phyloP scores from a whole-genome alignment of 495 filamentous ascomycete genomes.

The Cryomyces minteri region DNA sequence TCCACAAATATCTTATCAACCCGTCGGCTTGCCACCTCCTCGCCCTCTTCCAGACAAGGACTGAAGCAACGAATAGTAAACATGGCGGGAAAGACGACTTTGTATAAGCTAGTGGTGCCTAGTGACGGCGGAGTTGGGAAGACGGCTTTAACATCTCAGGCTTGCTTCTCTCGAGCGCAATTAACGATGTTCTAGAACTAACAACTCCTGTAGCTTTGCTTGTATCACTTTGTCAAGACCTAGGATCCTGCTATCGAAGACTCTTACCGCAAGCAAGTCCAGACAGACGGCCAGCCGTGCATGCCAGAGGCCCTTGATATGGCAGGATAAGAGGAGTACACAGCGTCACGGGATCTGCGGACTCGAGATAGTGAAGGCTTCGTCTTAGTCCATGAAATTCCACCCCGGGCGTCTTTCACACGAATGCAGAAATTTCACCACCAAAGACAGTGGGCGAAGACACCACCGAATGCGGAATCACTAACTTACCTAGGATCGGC shows the following conservation, averaged over 20 bases:
- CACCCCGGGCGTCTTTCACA: constrained; percentile 82
- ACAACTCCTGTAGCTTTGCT: constrained; percentile 34
- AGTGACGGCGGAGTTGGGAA: constrained; percentile 90
- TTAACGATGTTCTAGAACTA: constrained; percentile 1
- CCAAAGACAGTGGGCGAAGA: constrained; percentile 94
- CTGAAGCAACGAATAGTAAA: constrained; percentile 2
- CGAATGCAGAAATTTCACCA: constrained; percentile 90
- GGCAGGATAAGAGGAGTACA: constrained; percentile 98
- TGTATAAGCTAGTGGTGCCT: constrained; percentile 97
- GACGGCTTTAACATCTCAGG: constrained; percentile 94
- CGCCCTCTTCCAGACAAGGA: too few relatives aligned
- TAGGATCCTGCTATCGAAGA: constrained; percentile 98
- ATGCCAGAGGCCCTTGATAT: constrained; percentile 99
- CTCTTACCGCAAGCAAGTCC: constrained; percentile 95
- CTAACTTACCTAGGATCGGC: constrained; percentile 50
- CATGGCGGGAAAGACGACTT: constrained; percentile 76
- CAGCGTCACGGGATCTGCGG: constrained; percentile 92
- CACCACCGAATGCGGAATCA: constrained; percentile 60
- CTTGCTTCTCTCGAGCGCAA: too few relatives aligned
- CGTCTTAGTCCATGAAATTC: constrained; percentile 94
- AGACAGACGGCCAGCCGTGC: constrained; percentile 89
- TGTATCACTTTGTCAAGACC: constrained; percentile 68
- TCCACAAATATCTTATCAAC: too few relatives aligned
- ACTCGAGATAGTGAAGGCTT: constrained; percentile 96
- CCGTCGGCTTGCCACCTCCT: too few relatives aligned